Evolutionary conservation across 1,139 yeast species (phyloP), one percentile per base, ranked within the genome.

Genomic region (Magnusiomyces sp.): DNA sequence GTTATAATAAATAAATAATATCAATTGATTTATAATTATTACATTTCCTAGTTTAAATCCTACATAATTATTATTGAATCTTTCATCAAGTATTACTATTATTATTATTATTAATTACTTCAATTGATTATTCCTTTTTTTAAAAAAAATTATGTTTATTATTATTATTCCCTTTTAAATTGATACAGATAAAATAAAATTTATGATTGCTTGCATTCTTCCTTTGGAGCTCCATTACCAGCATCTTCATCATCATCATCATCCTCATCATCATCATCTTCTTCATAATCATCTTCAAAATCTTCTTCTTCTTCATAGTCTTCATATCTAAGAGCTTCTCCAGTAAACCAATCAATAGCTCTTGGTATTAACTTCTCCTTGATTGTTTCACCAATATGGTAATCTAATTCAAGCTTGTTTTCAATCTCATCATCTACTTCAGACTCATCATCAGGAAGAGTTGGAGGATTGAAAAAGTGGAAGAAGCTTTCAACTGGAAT

Each of bases 291-390:
- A 10, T 42, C 45, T 16, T 42, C 45, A 10, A 14, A 36, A 32
- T 16, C 17, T 2, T 42, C 45, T 2, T 42, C 45, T n/a, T 42
- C 45, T 17, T 71, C 76, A 20, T 57, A 61, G 47, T 67, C 74
- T 29, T 72, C 72, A 54, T 71, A 79, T 68, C 75, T 78, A 53
- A 90, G 78, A n/a, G 98, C 98, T 59, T 85, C 89, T 48, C 98
- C 97, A 16, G 97, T 90, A 68, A 88, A 92, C 97, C 97, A 92
- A 69, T 90, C 97, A 61, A 92, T 79, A 50, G 97, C 97, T 63
- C 96, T 81, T 57, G 97, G 97, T 66, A 92, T 78, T 68, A 94
- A 83, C 42, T 38, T 45, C 68, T 94, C 97, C 73, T 94, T 92
- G 67, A 92, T 81, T 64, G 89, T 94, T 71, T 92, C 99, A 55